These are phyloP conservation scores for Ogataea nakhonphanomensis DNA, from an alignment of 805 yeast genomes.

Conservation along the genomic window DNA sequence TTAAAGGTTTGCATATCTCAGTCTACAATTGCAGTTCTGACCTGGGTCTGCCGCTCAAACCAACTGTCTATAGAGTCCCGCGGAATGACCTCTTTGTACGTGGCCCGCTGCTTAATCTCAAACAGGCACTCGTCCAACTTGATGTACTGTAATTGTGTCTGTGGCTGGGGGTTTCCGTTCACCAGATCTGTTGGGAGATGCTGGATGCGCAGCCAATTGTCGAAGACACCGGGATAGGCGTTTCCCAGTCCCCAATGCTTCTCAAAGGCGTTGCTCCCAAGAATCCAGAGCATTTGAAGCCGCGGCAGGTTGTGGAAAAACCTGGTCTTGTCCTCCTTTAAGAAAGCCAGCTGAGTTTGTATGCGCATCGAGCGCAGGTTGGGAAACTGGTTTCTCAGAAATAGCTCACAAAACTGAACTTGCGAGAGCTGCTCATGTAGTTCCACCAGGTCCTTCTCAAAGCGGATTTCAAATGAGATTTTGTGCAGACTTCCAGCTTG, in stretches of 20 bases:
- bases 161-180: conserved; percentile 12
- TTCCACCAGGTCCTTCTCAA: conserved; percentile 21
- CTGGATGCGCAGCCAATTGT: conserved; percentile 55
- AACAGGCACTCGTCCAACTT: conserved; percentile 50
- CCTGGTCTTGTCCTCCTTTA: conserved; percentile 28
- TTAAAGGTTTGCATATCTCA: background rate
- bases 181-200: conserved; percentile 46
- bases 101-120: conserved; percentile 31
- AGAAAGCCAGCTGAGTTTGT: conserved; percentile 33
- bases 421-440: conserved; percentile 18
- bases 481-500: conserved; percentile 20
- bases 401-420: conserved; percentile 17
- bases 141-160: conserved; percentile 32
- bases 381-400: conserved; percentile 16
- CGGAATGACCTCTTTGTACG: conserved; percentile 34
- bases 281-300: conserved; percentile 40
- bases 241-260: conserved; percentile 55
- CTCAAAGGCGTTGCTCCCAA: conserved; percentile 50
- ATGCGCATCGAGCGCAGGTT: conserved; percentile 39
- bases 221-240: conserved; percentile 50
- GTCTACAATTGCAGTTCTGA: conserved; percentile 6
- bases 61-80: conserved; percentile 45
- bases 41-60: conserved; percentile 36
- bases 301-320: conserved; percentile 28
- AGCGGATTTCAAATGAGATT: conserved; percentile 24